These are phyloP conservation scores for Cladosporium austrohemisphaericum DNA, from an alignment of 2,329 filamentous ascomycete genomes.

Conservation along the genomic window DNA sequence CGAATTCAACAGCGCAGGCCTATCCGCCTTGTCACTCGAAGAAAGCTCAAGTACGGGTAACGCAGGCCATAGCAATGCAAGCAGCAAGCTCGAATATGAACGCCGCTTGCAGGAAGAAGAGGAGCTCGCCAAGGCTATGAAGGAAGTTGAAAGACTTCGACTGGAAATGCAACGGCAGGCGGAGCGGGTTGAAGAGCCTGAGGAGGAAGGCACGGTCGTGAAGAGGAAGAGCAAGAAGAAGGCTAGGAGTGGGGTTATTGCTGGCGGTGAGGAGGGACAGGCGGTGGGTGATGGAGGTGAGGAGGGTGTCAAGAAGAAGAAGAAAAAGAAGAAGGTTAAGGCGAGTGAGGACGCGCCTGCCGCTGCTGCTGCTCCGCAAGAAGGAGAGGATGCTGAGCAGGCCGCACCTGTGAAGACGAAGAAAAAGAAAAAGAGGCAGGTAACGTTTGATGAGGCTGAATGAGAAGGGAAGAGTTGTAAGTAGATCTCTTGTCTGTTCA, in stretches of 20 bases:
- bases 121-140: constrained; percentile 84
- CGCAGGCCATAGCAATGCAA: constrained; percentile 12
- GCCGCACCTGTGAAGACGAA: constrained; percentile 27
- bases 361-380: constrained; percentile 11
- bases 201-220: constrained; percentile 62
- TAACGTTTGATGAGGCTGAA: constrained; percentile 28
- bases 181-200: constrained; percentile 57
- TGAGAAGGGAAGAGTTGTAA: not conserved
- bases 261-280: constrained; percentile 17
- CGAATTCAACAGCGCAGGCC: constrained; percentile 80
- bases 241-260: constrained; percentile 15
- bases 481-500: too few relatives aligned
- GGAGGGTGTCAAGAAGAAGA: constrained; percentile 38
- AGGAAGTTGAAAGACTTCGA: constrained; percentile 79
- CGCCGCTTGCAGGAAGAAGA: constrained; percentile 71
- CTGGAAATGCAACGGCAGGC: constrained; percentile 85
- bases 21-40: constrained; percentile 69
- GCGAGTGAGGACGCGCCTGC: constrained; percentile 15
- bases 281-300: constrained; percentile 19
- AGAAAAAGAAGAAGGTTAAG: constrained; percentile 37
- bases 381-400: constrained; percentile 18
- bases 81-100: constrained; percentile 56
- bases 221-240: constrained; percentile 54
- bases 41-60: constrained; percentile 34
- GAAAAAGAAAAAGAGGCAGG: constrained; percentile 41